Evolutionary conservation across 176 grass and related monocot species (phyloP).

Genomic region (Pontederia crassipes): DNA sequence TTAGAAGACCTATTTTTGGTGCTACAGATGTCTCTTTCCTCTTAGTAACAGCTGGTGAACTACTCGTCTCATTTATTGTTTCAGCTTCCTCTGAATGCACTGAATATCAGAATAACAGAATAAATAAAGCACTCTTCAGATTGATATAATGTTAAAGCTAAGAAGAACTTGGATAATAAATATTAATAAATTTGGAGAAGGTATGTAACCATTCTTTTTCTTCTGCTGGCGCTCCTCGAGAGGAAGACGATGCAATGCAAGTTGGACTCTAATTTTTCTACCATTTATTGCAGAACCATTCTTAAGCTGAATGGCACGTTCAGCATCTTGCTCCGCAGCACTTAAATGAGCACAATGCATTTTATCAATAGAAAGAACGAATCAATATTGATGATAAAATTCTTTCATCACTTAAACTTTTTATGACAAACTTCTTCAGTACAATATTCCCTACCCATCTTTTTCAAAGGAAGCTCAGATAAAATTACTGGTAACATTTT

Average conservation of each 20-base stretch:
- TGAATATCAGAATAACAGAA: conserved; percentile 4
- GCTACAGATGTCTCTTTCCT: conserved; percentile 18
- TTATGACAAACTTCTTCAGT: neutral
- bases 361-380: neutral
- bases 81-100: conserved; percentile 28
- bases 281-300: conserved; percentile 48
- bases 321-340: conserved; percentile 78
- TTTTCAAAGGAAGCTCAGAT: neutral
- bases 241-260: conserved; percentile 66
- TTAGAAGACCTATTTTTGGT: conserved; percentile 31
- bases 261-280: conserved; percentile 87
- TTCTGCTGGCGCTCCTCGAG: conserved; percentile 54
- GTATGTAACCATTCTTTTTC: conserved; percentile 44
- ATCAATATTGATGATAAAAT: neutral
- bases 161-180: conserved; percentile 13
- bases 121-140: neutral
- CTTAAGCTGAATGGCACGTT: conserved; percentile 73
- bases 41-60: conserved; percentile 13
- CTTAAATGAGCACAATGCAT: conserved; percentile 29
- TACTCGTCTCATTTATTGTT: conserved; percentile 31
- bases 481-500: neutral
- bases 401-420: neutral
- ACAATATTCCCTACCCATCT: neutral
- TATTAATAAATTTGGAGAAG: conserved; percentile 14
- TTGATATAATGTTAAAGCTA: conserved; percentile 6